Percentiles rank a stretch among this genome's conserved stretches.
Evolutionary conservation across 2,329 filamentous ascomycete species (phyloP).

Genomic region (Diaporthe eres): DNA sequence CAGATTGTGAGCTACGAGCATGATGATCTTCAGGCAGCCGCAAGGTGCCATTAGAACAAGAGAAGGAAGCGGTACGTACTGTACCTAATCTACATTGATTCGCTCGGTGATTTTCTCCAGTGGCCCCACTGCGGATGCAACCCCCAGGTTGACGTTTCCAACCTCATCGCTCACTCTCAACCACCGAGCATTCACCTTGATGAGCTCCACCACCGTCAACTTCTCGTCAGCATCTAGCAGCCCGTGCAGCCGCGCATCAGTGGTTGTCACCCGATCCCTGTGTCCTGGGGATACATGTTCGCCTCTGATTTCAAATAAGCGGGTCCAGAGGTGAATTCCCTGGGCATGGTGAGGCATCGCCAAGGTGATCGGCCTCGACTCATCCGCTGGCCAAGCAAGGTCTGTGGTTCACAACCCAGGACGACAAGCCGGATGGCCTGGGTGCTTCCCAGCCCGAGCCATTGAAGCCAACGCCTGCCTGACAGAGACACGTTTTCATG

Average conservation of each 20-base stretch:
- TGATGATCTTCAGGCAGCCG: not conserved
- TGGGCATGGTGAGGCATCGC: constrained; percentile 29
- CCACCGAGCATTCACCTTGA: not conserved
- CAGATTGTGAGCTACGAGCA: not conserved
- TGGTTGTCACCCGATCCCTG: not conserved
- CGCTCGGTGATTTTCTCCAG: not conserved
- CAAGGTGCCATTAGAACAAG: not conserved
- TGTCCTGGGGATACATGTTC: too few relatives aligned
- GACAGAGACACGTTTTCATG: not conserved
- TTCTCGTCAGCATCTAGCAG: not conserved
- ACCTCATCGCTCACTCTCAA: not conserved
- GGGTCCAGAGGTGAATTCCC: not conserved
- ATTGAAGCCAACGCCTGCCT: not conserved
- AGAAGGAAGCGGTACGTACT: not conserved
- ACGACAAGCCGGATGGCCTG: constrained; percentile 26
- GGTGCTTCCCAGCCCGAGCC: constrained; percentile 17
- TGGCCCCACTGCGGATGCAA: constrained; percentile 1
- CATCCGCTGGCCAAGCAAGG: constrained; percentile 25
- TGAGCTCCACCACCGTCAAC: not conserved
- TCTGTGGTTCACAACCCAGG: constrained; percentile 23
- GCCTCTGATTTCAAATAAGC: constrained; percentile 25
- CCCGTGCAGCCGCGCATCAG: not conserved
- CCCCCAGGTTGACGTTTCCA: not conserved
- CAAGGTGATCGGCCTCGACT: constrained; percentile 33
- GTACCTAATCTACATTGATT: not conserved